A percentile compares a stretch with the other conserved stretches of the same genome.
Evolutionary conservation across 208 protist genomes (phyloP).

Genomic region (Trypanosoma lewisi): DNA sequence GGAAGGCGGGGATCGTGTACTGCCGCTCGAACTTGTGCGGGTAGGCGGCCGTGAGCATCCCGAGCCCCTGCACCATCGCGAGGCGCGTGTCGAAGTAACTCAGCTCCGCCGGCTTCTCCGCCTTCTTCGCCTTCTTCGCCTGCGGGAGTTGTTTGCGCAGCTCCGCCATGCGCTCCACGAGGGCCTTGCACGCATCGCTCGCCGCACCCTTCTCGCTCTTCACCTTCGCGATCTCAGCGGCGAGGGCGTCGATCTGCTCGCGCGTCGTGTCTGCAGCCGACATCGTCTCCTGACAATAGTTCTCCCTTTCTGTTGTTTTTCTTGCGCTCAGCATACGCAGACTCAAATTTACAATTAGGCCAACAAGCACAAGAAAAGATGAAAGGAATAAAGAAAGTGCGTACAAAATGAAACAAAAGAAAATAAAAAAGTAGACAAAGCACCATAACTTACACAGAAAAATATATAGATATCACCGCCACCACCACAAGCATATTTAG

Average conservation of each 20-base stretch:
- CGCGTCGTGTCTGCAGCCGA: constrained; percentile 50
- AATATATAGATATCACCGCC: too few relatives aligned
- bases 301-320: background rate
- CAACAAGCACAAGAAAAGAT: background rate
- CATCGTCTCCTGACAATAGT: constrained; percentile 21
- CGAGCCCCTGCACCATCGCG: constrained; percentile 86
- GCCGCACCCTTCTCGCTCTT: constrained; percentile 65
- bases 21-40: constrained; percentile 97
- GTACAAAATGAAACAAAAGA: background rate
- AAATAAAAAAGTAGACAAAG: background rate
- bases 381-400: background rate
- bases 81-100: constrained; percentile 87
- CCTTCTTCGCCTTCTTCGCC: constrained; percentile 40
- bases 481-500: too few relatives aligned
- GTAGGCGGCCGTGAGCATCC: constrained; percentile 90
- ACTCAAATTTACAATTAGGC: background rate
- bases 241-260: constrained; percentile 71
- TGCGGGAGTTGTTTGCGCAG: constrained; percentile 59
- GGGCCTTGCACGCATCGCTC: constrained; percentile 64
- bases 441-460: too few relatives aligned
- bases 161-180: constrained; percentile 75
- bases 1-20: constrained; percentile 89
- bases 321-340: background rate
- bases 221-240: constrained; percentile 54
- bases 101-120: constrained; percentile 53